Evolutionary conservation across 129 eudicot species (phyloP).

Genomic region (Flaveria brownii): DNA sequence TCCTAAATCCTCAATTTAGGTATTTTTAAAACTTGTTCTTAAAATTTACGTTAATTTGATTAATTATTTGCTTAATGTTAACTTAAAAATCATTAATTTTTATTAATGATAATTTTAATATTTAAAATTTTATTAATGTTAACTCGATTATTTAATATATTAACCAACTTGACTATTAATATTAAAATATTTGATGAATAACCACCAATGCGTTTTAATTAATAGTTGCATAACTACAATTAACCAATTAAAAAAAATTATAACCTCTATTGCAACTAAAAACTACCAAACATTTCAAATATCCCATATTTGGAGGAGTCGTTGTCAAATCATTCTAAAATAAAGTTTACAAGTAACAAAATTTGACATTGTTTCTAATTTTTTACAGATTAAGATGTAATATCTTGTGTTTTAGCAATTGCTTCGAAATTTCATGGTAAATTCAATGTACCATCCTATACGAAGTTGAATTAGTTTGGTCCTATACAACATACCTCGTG

Average conservation of each 20-base stretch:
- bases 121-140: too few relatives aligned
- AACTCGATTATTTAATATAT: too few relatives aligned
- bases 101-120: too few relatives aligned
- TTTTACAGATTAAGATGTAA: not conserved
- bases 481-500: not conserved
- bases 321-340: not conserved
- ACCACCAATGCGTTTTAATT: not conserved
- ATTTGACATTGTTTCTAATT: not conserved
- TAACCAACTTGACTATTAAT: too few relatives aligned
- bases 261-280: not conserved
- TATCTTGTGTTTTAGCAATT: not conserved
- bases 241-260: not conserved
- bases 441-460: not conserved
- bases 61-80: too few relatives aligned
- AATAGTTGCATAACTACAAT: not conserved
- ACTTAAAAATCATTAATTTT: too few relatives aligned
- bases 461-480: not conserved
- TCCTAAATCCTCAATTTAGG: too few relatives aligned
- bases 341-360: not conserved
- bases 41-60: too few relatives aligned
- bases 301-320: not conserved
- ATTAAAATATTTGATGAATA: too few relatives aligned
- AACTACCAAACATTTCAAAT: not conserved
- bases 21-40: too few relatives aligned
- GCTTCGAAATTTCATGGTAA: constrained; percentile 12